These are phyloP conservation scores for Moesziomyces antarcticus DNA, from an alignment of 1,284 basidiomycete genomes.

Conservation along the genomic window DNA sequence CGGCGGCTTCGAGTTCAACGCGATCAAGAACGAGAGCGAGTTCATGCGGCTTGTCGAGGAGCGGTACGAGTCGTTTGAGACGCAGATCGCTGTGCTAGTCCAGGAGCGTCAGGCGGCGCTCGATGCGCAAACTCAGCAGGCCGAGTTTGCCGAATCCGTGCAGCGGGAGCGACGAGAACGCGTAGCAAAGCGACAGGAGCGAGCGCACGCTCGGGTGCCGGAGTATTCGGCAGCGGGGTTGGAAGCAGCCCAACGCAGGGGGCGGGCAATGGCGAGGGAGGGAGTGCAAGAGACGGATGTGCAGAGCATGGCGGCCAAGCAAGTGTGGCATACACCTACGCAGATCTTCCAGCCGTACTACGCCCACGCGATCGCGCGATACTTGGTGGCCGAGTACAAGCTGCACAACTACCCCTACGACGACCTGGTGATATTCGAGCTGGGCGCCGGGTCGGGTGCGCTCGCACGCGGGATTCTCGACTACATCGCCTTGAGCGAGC, in stretches of 20 bases:
- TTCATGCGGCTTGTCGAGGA: constrained; percentile 84
- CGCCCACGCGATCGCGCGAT: constrained; percentile 87
- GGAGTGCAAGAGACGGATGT: constrained; percentile 61
- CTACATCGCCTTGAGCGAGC: constrained; percentile 80
- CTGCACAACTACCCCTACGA: constrained; percentile 92
- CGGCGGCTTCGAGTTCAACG: constrained; percentile 76
- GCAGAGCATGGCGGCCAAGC: constrained; percentile 73
- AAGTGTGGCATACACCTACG: constrained; percentile 99
- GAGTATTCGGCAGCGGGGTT: constrained; percentile 47
- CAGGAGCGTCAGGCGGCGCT: constrained; percentile 9
- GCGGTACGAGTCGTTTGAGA: constrained; percentile 69
- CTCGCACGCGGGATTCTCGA: constrained; percentile 88
- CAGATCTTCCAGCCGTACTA: constrained; percentile 99
- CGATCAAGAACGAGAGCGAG: constrained; percentile 76
- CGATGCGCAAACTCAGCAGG: constrained; percentile 8
- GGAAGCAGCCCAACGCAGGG: constrained; percentile 49
- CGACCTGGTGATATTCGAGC: constrained; percentile 93
- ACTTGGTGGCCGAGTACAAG: constrained; percentile 89
- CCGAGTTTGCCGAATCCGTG: not conserved
- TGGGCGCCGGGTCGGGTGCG: constrained; percentile 97
- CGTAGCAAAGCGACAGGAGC: not conserved
- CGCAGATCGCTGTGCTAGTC: constrained; percentile 35
- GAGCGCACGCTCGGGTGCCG: not conserved
- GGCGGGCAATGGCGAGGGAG: constrained; percentile 55
- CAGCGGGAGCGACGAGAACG: constrained; percentile 1